Evolutionary conservation across 768 basidiomycete species (phyloP), one percentile per base, ranked within the genome.

Genomic region (Lactarius hatsudake): DNA sequence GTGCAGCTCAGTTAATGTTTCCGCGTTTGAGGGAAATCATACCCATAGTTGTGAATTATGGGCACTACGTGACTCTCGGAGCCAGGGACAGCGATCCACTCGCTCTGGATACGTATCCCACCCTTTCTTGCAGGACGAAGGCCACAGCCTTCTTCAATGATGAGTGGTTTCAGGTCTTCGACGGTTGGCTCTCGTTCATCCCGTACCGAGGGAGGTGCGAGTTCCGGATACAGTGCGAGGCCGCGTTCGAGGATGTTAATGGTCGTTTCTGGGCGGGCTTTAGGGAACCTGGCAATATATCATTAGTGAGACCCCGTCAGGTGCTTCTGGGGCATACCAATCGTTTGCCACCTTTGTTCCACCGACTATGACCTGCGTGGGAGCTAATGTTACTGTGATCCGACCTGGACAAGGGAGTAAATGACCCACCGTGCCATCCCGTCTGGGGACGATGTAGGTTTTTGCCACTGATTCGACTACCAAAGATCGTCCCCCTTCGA

Each of bases 1-100:
- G 34, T 42, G 2, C 13, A 51, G 18, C 43, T 59, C 34, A 32
- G 53, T 10, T 17, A 36, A 12, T 36, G 45, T 20, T 8, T 15
- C 36, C 20, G 8, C 5, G 12, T 32, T 26, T 3, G 40, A 20
- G 18, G 62, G 28, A 26, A 23, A 6, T 75, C 82, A 73, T 73
- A 87, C 84, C 88, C 88, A 69, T 90, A 88, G 73, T 90, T 88
- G 71, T 86, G 80, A 0, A 89, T 79, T 30, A 88, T 74, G 0
- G 86, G 85, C 18, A 86, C 75, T 64, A 71, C 77, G 23, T 63
- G 68, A 20, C 71, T 73, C 69, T 23, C 72, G 61, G n/a, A 71
- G 69, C 38, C 70, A 64, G 63, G 64, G 17, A 69, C 71, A 13
- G 77, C 76, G 28, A 81, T 70, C 78, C 76, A 81, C 42, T 82